Evolutionary conservation across 495 filamentous ascomycete genomes (phyloP).

Genomic region (Talaromyces trachyspermus): DNA sequence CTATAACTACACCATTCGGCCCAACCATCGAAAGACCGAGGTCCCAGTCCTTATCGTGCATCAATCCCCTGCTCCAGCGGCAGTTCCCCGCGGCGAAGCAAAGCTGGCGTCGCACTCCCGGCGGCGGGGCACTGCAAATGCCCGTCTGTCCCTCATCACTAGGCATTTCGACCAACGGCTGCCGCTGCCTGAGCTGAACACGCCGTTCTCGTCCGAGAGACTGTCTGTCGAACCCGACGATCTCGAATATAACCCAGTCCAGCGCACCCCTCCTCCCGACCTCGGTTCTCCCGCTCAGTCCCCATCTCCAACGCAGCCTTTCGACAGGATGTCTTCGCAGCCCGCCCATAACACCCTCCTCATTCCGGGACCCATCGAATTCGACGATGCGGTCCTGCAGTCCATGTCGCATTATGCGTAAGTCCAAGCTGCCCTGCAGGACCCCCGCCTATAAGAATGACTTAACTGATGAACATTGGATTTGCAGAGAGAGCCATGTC

Average conservation of each 20-base stretch:
- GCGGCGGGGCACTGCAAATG: conserved; percentile 29
- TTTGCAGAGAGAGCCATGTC: conserved; percentile 83
- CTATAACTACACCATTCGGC: too few relatives aligned
- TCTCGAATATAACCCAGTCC: conserved; percentile 47
- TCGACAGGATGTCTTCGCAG: conserved; percentile 67
- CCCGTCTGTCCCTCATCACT: conserved; percentile 70
- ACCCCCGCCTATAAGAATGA: background rate
- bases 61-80: too few relatives aligned
- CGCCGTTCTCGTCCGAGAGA: conserved; percentile 61
- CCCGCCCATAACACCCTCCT: conserved; percentile 73
- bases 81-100: conserved; percentile 20
- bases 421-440: too few relatives aligned
- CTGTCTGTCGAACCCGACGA: conserved; percentile 47
- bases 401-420: conserved; percentile 96
- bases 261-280: conserved; percentile 28
- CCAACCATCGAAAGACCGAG: too few relatives aligned
- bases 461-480: background rate
- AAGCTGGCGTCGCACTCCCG: conserved; percentile 19
- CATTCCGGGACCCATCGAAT: conserved; percentile 96
- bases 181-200: conserved; percentile 55
- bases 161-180: conserved; percentile 63
- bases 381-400: conserved; percentile 92
- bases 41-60: too few relatives aligned
- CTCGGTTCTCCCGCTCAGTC: conserved; percentile 7
- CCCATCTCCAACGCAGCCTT: conserved; percentile 3